Percentiles rank a stretch among this genome's conserved stretches.
These are phyloP conservation scores for Huiozyma naganishii DNA, from an alignment of 805 yeast genomes.

Conservation along the genomic window DNA sequence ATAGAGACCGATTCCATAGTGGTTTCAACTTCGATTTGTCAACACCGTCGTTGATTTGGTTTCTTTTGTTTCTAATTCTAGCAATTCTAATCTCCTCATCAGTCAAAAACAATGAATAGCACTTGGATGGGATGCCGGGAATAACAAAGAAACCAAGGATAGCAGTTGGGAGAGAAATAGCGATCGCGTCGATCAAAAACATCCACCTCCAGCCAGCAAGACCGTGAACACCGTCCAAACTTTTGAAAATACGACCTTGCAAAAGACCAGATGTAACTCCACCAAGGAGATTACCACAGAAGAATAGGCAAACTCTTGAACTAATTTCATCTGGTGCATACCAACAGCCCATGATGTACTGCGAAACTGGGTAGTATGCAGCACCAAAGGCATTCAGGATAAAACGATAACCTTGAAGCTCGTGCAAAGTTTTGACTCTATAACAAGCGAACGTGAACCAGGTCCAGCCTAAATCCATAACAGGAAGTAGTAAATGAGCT, in stretches of 20 bases:
- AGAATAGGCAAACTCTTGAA: slow-evolving; percentile 53
- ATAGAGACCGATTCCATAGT: slow-evolving; percentile 32
- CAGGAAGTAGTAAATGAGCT: slow-evolving; percentile 37
- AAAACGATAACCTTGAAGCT: slow-evolving; percentile 52
- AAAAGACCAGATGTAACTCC: slow-evolving; percentile 46
- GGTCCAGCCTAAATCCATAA: slow-evolving; percentile 59
- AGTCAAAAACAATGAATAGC: slow-evolving; percentile 43
- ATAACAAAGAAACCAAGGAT: slow-evolving; percentile 37
- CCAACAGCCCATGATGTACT: slow-evolving; percentile 51
- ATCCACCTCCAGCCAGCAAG: slow-evolving; percentile 59
- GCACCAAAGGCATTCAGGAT: slow-evolving; percentile 63
- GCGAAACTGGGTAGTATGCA: slow-evolving; percentile 53
- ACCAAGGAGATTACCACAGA: slow-evolving; percentile 41
- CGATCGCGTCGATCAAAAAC: slow-evolving; percentile 51
- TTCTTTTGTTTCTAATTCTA: slow-evolving; percentile 32
- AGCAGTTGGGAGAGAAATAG: slow-evolving; percentile 38
- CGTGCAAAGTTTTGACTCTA: slow-evolving; percentile 37
- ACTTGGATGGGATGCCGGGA: slow-evolving; percentile 52
- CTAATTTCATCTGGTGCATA: slow-evolving; percentile 47
- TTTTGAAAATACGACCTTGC: slow-evolving; percentile 33
- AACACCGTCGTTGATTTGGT: slow-evolving; percentile 25
- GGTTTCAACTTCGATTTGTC: slow-evolving; percentile 19
- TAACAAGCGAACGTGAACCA: slow-evolving; percentile 49
- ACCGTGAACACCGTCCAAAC: slow-evolving; percentile 36
- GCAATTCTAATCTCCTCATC: slow-evolving; percentile 52